Percentiles rank a stretch among this genome's conserved stretches.
Conservation (phyloP, 768 basidiomycete genomes). For the Paxillus involutus region DNA sequence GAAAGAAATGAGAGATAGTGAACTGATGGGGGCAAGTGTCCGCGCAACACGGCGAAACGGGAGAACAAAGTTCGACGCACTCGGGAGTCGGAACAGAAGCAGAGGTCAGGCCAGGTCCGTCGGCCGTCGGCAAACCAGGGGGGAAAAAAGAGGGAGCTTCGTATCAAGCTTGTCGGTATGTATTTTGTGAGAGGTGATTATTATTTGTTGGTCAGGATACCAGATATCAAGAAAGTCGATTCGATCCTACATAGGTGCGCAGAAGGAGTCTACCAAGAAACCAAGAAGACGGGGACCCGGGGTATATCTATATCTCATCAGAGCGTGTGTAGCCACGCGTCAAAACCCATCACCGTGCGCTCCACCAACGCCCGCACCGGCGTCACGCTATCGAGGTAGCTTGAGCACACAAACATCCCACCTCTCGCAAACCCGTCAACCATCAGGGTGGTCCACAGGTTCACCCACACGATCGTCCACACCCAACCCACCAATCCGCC, state of each 20-base stretch:
- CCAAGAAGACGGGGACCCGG: background rate
- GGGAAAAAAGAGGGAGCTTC: no score
- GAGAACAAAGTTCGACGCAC: slow-evolving; percentile 27
- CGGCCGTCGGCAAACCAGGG: no score
- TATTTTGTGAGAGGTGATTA: no score
- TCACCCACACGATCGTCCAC: slow-evolving; percentile 35
- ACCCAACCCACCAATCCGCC: slow-evolving; percentile 32
- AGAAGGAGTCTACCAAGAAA: background rate
- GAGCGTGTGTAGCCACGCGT: slow-evolving; percentile 11
- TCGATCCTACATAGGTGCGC: background rate
- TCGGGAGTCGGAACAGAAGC: background rate
- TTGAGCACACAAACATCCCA: slow-evolving; percentile 9
- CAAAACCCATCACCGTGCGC: slow-evolving; percentile 8
- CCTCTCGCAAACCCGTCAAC: slow-evolving; percentile 20
- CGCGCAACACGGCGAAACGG: slow-evolving; percentile 28
- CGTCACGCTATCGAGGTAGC: slow-evolving; percentile 2
- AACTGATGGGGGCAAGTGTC: slow-evolving; percentile 16
- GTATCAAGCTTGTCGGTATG: no score
- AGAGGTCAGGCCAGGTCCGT: no score
- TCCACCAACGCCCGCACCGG: slow-evolving; percentile 13
- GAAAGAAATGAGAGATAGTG: background rate
- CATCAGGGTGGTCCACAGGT: slow-evolving; percentile 22
- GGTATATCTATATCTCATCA: background rate
- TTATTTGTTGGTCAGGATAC: no score
- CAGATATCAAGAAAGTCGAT: background rate